A percentile compares a stretch with the other conserved stretches of the same genome.
Evolutionary conservation across 768 basidiomycete genomes (phyloP).

Genomic region (Tylopilus subfusipes): DNA sequence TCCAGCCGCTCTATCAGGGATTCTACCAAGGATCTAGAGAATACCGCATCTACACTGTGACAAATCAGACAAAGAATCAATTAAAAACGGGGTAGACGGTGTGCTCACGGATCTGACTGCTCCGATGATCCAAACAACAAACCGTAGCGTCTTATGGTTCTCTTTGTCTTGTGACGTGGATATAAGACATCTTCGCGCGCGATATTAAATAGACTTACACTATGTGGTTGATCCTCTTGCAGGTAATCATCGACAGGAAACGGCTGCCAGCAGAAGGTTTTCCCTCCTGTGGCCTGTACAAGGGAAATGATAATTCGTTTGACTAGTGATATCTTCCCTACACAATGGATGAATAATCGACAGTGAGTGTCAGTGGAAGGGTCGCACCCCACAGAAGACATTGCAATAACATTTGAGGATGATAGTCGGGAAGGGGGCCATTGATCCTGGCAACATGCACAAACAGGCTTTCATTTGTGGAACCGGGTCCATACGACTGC

Average conservation of each 20-base stretch:
- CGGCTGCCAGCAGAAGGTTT: conserved; percentile 39
- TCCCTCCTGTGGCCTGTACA: conserved; percentile 31
- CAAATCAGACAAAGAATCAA: conserved; percentile 2
- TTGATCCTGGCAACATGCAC: conserved; percentile 80
- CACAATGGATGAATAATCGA: conserved; percentile 2
- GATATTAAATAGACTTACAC: conserved; percentile 15
- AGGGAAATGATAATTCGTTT: conserved; percentile 77
- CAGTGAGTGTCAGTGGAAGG: background rate
- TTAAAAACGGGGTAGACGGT: background rate
- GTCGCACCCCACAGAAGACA: conserved; percentile 86
- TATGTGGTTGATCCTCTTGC: conserved; percentile 15
- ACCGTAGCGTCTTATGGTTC: conserved; percentile 40
- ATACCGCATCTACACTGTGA: conserved; percentile 47
- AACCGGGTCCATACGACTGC: conserved; percentile 15
- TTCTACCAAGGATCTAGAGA: conserved; percentile 57
- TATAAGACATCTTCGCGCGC: background rate
- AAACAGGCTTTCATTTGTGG: conserved; percentile 55
- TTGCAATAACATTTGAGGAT: conserved; percentile 90
- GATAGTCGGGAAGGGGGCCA: conserved; percentile 86
- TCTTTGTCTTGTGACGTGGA: conserved; percentile 12
- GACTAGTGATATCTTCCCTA: conserved; percentile 83
- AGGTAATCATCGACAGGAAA: conserved; percentile 51
- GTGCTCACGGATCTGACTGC: conserved; percentile 44
- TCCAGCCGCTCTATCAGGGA: conserved; percentile 66
- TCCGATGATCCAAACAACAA: conserved; percentile 51